Evolutionary conservation across 2,329 filamentous ascomycete species (phyloP), one percentile per base, ranked within the genome.

Genomic region (Ceratocystis alfenasii): DNA sequence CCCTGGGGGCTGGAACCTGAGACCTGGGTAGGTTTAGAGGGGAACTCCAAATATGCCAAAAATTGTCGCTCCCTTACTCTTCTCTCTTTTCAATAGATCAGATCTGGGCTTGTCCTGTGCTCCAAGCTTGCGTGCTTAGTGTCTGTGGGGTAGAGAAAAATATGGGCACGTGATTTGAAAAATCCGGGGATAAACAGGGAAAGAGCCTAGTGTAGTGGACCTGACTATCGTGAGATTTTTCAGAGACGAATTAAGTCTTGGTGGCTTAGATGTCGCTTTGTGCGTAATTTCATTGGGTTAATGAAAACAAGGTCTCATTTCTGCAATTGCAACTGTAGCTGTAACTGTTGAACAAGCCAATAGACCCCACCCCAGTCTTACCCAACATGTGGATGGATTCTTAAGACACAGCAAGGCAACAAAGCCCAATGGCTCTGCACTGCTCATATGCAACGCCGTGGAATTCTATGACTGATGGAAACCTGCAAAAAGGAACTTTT

Each of bases 401-500:
- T 53, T 53, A 28, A 10, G 12, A 25, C 22, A n/a, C 8, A 53
- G 10, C 48, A 53, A 59, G 7, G 48, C 48, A 25, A 33, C 25
- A 30, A 15, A 33, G 17, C 15, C 28, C 7, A 36, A 8, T n/a
- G 22, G 10, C n/a, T n/a, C 6, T 36, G 55, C 55, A n/a, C 17
- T 33, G 55, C 17, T 5, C 30, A 20, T n/a, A 59, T 59, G 55
- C 15, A 59, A 36, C 28, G 30, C n/a, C 36, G 55, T 36, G 28
- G 28, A 59, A 59, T 59, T 28, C 55, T 59, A 59, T 59, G 55
- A 59, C 55, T 36, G 28, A 59, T 59, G 17, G 28, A 59, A 59
- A 59, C 55, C 33, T n/a, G 28, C 28, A 33, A 36, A 30, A 36
- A 59, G 28, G 55, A 59, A 30, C 25, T 20, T 59, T 59, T 10